phyloP scores from a whole-genome alignment of 2,329 filamentous ascomycete genomes.

The Cadophora malorum region DNA sequence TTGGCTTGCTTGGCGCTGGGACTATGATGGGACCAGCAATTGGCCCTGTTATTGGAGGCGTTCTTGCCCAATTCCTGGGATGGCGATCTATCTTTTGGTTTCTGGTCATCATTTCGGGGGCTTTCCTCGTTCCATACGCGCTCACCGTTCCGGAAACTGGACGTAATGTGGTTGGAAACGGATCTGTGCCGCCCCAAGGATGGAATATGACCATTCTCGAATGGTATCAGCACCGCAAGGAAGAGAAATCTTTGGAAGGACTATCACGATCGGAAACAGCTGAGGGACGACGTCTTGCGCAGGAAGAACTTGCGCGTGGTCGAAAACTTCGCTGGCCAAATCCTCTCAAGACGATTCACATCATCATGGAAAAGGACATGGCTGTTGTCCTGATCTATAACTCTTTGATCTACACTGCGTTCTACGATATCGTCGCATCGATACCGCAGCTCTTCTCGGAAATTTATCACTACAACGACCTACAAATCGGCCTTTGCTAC shows the following conservation, averaged over 20 bases:
- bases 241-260: constrained; percentile 34
- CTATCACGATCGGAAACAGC: constrained; percentile 43
- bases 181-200: constrained; percentile 60
- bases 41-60: constrained; percentile 58
- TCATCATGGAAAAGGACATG: constrained; percentile 65
- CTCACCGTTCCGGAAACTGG: constrained; percentile 45
- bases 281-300: constrained; percentile 45
- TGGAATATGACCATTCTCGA: constrained; percentile 66
- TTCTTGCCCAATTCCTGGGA: constrained; percentile 53
- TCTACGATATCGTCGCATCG: constrained; percentile 58
- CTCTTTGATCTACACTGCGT: constrained; percentile 61
- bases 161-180: constrained; percentile 46
- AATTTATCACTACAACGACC: constrained; percentile 44
- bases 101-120: constrained; percentile 53
- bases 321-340: constrained; percentile 61
- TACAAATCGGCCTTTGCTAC: constrained; percentile 45
- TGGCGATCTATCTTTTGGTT: constrained; percentile 63
- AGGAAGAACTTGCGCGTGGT: constrained; percentile 46
- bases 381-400: constrained; percentile 59
- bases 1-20: constrained; percentile 70
- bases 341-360: constrained; percentile 59
- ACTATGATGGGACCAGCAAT: constrained; percentile 53
- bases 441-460: constrained; percentile 55
- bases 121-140: constrained; percentile 46
- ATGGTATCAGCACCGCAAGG: constrained; percentile 44